Evolutionary conservation across 1,284 basidiomycete genomes (phyloP), one percentile per base, ranked within the genome.

Genomic region (Takashimella tepidaria): DNA sequence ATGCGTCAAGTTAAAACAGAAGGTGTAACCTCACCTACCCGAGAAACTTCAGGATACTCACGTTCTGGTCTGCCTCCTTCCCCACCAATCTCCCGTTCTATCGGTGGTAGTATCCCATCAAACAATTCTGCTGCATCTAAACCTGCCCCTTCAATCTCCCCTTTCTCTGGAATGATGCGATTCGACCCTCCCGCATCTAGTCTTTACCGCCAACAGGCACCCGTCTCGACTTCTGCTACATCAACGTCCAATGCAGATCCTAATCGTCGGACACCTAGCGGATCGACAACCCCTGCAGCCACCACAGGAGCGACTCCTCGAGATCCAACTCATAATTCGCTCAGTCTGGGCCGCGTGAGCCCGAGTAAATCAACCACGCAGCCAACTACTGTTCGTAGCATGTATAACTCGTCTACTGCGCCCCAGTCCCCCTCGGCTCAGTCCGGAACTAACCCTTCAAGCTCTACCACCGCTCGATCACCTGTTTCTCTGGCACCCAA

Each of bases 321-420:
- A n/a, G n/a, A n/a, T n/a, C n/a, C n/a, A n/a, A n/a, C n/a, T n/a
- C n/a, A n/a, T n/a, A n/a, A n/a, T n/a, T n/a, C n/a, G n/a, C n/a
- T n/a, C n/a, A n/a, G n/a, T n/a, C n/a, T n/a, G n/a, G 31, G 31
- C 31, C 31, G 31, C 31, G 31, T 37, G 10, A 37, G 31, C 31
- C 31, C 31, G 31, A 37, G 10, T 37, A 37, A 37, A 37, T 37
- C 31, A 8, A 37, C 31, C 16, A 37, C 31, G 10, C 31, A 37
- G 16, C 31, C 31, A 8, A 37, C 31, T 16, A 37, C 31, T 16
- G 31, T 37, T 8, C 31, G 31, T 16, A 37, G 31, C 31, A 64
- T 58, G 40, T 68, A 64, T 61, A 68, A 65, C 20, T 58, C 53
- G 45, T 66, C 66, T 20, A 63, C 55, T 12, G 50, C 59, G 6